phyloP scores from a whole-genome alignment of 768 basidiomycete species.

The Agaricus subrufescens region DNA sequence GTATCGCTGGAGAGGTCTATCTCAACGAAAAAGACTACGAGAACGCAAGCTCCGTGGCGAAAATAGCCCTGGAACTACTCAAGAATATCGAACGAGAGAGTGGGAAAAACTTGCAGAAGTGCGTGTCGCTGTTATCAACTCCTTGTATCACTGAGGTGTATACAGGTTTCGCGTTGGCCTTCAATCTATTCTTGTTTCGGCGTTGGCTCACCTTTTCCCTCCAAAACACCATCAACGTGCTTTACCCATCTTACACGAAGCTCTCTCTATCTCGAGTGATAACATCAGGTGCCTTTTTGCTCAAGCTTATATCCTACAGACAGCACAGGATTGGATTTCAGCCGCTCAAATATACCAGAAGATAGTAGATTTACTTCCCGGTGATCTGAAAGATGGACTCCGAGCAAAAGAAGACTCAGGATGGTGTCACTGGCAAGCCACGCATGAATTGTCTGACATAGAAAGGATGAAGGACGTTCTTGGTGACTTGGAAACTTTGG shows the following conservation, averaged over 20 bases:
- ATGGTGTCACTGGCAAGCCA: constrained; percentile 72
- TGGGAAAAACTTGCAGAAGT: constrained; percentile 51
- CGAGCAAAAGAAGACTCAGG: constrained; percentile 78
- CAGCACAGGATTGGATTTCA: constrained; percentile 60
- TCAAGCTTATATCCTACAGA: constrained; percentile 68
- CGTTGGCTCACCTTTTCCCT: constrained; percentile 80
- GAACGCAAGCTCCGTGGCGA: constrained; percentile 65
- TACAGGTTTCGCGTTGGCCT: constrained; percentile 62
- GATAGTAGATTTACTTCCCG: constrained; percentile 44
- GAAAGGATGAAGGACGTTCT: constrained; percentile 45
- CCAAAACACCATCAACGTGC: constrained; percentile 89
- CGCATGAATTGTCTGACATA: constrained; percentile 41
- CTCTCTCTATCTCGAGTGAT: constrained; percentile 57
- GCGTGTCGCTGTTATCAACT: constrained; percentile 15
- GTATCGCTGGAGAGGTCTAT: constrained; percentile 64
- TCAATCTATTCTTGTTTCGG: constrained; percentile 65
- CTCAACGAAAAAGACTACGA: constrained; percentile 67
- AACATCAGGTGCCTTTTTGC: constrained; percentile 69
- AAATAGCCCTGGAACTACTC: constrained; percentile 61
- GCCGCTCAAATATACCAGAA: constrained; percentile 59
- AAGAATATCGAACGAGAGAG: constrained; percentile 48
- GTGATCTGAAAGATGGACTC: constrained; percentile 41
- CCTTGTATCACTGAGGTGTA: background rate
- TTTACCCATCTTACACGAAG: constrained; percentile 62
- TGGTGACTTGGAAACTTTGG: constrained; percentile 35